These are phyloP conservation scores for Quercus agrifolia DNA, from an alignment of 306 rosid species.

Conservation along the genomic window DNA sequence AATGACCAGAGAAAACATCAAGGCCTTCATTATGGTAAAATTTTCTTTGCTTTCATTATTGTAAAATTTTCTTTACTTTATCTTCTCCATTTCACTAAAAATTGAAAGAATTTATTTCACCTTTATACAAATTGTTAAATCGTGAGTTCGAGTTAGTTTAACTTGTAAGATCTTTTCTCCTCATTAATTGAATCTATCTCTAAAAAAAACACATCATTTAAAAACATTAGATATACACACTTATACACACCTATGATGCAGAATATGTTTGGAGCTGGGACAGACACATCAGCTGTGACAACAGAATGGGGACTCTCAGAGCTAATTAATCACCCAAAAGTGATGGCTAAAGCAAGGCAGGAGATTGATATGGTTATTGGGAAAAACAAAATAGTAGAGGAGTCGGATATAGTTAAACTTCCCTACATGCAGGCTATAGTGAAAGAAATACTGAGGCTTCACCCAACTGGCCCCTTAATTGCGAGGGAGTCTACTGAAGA, in stretches of 20 bases:
- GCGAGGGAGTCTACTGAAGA: constrained; percentile 54
- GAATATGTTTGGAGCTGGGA: constrained; percentile 63
- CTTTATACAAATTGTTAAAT: too few species aligned
- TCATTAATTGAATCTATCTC: too few species aligned
- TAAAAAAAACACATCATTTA: neutral
- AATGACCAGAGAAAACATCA: constrained; percentile 53
- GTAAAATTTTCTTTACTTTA: neutral
- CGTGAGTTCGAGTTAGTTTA: too few species aligned
- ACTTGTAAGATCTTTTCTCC: accelerated
- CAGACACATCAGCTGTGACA: constrained; percentile 54
- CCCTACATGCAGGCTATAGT: constrained; percentile 71
- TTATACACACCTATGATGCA: neutral
- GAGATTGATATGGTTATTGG: constrained; percentile 60
- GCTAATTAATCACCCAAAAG: constrained; percentile 62
- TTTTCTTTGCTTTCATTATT: neutral
- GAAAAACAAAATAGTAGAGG: constrained; percentile 46
- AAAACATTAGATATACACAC: too few species aligned
- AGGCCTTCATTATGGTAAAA: constrained; percentile 58
- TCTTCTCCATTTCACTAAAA: too few species aligned
- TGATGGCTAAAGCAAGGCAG: constrained; percentile 59
- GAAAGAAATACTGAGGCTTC: constrained; percentile 83
- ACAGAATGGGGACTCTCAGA: constrained; percentile 61
- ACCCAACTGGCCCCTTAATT: constrained; percentile 70
- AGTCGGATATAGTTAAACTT: constrained; percentile 60
- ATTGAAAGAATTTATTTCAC: too few species aligned